Conservation (phyloP, 768 basidiomycete species). For the Suillus luteus region DNA sequence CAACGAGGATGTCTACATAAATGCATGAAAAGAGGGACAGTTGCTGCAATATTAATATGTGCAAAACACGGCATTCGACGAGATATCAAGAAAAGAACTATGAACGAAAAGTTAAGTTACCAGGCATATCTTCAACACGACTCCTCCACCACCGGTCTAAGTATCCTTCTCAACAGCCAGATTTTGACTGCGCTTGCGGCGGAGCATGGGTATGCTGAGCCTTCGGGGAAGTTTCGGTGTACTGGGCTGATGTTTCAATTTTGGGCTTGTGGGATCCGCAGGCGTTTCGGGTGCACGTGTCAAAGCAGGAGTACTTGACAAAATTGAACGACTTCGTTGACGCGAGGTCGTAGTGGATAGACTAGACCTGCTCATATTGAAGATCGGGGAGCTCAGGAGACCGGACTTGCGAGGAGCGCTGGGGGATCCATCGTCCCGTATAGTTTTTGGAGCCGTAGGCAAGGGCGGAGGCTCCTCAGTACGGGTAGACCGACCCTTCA, state of each 20-base stretch:
- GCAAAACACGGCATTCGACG: neutral
- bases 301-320: constrained; percentile 20
- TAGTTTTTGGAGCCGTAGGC: constrained; percentile 1
- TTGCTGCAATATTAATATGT: neutral
- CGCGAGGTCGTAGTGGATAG: constrained; percentile 12
- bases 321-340: constrained; percentile 22
- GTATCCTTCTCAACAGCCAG: neutral
- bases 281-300: constrained; percentile 5
- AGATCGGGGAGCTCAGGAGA: constrained; percentile 13
- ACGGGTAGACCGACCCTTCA: constrained; percentile 8
- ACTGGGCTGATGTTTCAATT: constrained; percentile 15
- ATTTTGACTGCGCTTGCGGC: constrained; percentile 28
- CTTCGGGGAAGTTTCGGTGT: constrained; percentile 29
- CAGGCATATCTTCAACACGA: too few species aligned
- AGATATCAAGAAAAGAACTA: neutral
- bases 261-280: constrained; percentile 1
- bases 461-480: constrained; percentile 17
- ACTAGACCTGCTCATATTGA: neutral
- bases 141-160: neutral
- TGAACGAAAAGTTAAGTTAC: neutral
- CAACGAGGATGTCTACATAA: neutral
- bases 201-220: constrained; percentile 31
- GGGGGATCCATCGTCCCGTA: constrained; percentile 20
- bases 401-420: constrained; percentile 2
- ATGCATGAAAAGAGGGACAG: neutral